Conservation (phyloP, 139 green algal species). For the Chlorella vulgaris region DNA sequence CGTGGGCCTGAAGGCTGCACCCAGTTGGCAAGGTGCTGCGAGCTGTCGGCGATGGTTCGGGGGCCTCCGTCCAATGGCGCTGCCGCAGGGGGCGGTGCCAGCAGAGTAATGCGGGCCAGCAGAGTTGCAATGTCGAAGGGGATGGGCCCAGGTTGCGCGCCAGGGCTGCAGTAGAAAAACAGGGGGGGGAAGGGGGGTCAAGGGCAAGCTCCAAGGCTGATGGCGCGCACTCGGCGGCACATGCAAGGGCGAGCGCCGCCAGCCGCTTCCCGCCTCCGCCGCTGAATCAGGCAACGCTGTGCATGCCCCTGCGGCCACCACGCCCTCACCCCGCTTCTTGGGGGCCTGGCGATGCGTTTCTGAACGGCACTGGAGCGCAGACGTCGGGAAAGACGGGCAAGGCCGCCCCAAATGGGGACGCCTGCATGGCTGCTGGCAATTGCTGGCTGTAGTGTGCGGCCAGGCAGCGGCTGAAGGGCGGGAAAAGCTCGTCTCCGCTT, state of each 20-base stretch:
- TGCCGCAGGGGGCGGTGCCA: background rate
- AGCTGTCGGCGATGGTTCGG: background rate
- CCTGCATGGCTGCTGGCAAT: background rate
- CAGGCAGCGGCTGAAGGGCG: background rate
- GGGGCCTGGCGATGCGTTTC: background rate
- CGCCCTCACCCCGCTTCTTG: background rate
- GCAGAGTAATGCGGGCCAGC: background rate
- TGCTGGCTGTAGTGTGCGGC: background rate
- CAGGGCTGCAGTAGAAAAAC: too few relatives aligned
- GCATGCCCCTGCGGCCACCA: background rate
- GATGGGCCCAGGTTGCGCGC: too few relatives aligned
- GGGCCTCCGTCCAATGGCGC: background rate
- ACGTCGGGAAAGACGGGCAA: background rate
- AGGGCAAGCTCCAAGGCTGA: too few relatives aligned
- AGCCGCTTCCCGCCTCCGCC: background rate
- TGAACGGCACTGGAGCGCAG: background rate
- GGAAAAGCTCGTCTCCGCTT: background rate
- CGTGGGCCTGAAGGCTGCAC: slow-evolving; percentile 65
- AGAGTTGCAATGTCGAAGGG: background rate
- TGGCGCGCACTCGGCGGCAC: too few relatives aligned
- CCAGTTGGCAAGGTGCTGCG: background rate
- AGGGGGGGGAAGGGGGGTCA: too few relatives aligned
- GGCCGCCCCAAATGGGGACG: background rate
- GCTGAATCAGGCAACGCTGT: background rate
- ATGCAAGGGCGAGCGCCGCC: background rate